These are phyloP conservation scores for Thraustochytrium sp. DNA, from an alignment of 352 stramenopile species.

Conservation along the genomic window DNA sequence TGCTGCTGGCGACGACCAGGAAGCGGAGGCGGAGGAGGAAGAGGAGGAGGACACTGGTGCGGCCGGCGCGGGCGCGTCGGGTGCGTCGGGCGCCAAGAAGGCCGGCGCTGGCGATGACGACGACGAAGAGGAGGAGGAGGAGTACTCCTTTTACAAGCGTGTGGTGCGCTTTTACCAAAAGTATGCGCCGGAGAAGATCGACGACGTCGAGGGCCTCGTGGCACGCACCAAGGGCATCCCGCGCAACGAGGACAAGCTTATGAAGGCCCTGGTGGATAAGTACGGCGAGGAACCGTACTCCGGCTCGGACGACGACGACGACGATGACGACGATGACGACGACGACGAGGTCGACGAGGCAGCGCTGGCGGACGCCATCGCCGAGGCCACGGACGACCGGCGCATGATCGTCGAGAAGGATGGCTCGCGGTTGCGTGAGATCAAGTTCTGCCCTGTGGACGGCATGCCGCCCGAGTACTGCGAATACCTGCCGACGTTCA, in stretches of 20 bases:
- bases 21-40: neutral
- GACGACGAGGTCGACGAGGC: neutral
- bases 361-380: neutral
- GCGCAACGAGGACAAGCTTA: slow-evolving; percentile 41
- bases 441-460: slow-evolving; percentile 42
- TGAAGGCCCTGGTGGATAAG: slow-evolving; percentile 28
- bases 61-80: neutral
- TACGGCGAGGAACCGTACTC: slow-evolving; percentile 11
- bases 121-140: neutral
- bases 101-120: slow-evolving; percentile 28
- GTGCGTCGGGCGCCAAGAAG: neutral
- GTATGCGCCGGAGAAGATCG: slow-evolving; percentile 39
- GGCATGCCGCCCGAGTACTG: slow-evolving; percentile 43
- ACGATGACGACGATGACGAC: neutral
- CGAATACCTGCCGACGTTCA: slow-evolving; percentile 41
- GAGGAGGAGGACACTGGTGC: neutral
- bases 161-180: slow-evolving; percentile 26
- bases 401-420: neutral
- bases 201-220: neutral
- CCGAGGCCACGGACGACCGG: neutral
- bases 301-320: neutral
- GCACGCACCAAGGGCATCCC: neutral
- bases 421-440: neutral
- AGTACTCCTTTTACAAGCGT: neutral
- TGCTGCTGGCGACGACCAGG: neutral